Evolutionary conservation across 495 filamentous ascomycete species (phyloP), one percentile per base, ranked within the genome.

Genomic region (Choiromyces venosus): DNA sequence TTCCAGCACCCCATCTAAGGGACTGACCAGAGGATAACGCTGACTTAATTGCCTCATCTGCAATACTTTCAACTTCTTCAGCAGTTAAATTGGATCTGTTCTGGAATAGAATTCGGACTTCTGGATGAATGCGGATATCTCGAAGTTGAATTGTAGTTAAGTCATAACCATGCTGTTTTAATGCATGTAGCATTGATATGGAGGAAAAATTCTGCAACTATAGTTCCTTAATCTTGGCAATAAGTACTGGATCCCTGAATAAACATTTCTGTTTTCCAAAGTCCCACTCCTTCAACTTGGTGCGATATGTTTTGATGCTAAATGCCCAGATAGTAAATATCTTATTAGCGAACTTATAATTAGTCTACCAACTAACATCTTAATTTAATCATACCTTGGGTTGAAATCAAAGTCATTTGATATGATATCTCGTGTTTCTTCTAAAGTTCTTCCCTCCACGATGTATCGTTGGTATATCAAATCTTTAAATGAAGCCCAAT

Each of bases 241-340:
- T 37, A 0, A 72, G 36, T 5, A 66, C 52, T 10, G 25, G 0
- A 35, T 72, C 29, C 16, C 66, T 4, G 25, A 66, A n/a, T 10
- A 72, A n/a, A 6, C 42, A 33, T 6, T 39, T 72, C 1, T 66
- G 38, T 9, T 72, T 72, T 4, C 38, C 39, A 37, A 72, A 72
- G 18, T 67, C 18, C 38, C 70, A 67, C 7, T 67, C 7, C 1
- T 67, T 42, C 25, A 67, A 67, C 1, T 46, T 46, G 6, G 19
- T 46, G 7, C 19, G 19, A n/a, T 46, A 46, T 4, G 42, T 21
- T 46, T 46, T 46, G n/a, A 46, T 46, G n/a, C 42, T 46, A 21
- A 6, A 21, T n/a, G n/a, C n/a, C n/a, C n/a, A n/a, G n/a, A n/a
- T n/a, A n/a, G n/a, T 6, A 46, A 9, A 6, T 9, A 10, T 21